Evolutionary conservation across 1,284 basidiomycete genomes (phyloP), one percentile per base, ranked within the genome.

Genomic region (Agaricales sp.): DNA sequence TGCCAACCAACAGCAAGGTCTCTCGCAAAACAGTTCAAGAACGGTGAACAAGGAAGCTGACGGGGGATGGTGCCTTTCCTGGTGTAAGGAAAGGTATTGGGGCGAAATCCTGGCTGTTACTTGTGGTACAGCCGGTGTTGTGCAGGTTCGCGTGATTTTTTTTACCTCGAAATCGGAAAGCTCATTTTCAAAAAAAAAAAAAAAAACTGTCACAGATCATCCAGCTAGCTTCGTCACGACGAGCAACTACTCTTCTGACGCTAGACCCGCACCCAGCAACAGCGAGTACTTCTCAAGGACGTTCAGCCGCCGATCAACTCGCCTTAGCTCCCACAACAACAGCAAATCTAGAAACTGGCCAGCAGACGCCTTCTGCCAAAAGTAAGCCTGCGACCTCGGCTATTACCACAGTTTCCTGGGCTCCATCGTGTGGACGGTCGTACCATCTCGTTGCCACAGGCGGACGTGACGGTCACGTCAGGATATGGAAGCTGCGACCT

Each of bases 51-150:
- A 79, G 24, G 87, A 89, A 62, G 89, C 89, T 1, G 84, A 90
- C 52, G 92, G 92, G 6, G 93, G 89, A 0, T 96, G 92, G 91
- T 85, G 83, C 52, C 64, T 97, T 43, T 87, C 85, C 18, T 97
- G 92, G 92, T 96, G 92, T 64, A 89, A 90, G 59, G 93, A 97
- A 57, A 74, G 78, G 52, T 94, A 92, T 65, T 94, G 92, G 91
- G 92, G 93, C 1, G 87, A 92, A 59, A 62, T 94, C 20, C 68
- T 96, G 41, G 91, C 88, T 12, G 81, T 80, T 0, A 79, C 80
- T 1, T 78, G 78, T 47, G 92, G 92, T 1, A 73, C 78, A 1
- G 78, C 70, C 52, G 86, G 88, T 0, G 64, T 79, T 14, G 70
- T 95, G 44, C 89, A 92, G 64, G 88, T 92, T 43, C 47, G 69